Percentiles rank a stretch among this genome's conserved stretches.
These are phyloP conservation scores for Solanum corneliomulleri DNA, from an alignment of 257 asterid species.

Conservation along the genomic window DNA sequence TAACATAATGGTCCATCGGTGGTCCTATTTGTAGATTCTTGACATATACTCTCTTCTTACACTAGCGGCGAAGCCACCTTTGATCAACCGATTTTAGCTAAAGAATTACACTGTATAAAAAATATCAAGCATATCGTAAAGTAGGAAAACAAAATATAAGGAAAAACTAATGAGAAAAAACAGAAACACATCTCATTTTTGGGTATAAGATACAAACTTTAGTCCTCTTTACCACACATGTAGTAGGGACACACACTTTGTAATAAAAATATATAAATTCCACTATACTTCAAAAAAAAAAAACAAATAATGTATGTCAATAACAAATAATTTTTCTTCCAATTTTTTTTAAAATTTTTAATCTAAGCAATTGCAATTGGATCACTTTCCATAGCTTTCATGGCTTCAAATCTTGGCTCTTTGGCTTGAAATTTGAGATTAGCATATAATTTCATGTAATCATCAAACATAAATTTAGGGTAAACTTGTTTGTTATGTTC, in stretches of 20 bases:
- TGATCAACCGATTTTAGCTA: background rate
- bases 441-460: constrained; percentile 20
- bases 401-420: constrained; percentile 21
- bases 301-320: background rate
- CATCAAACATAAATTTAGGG: constrained; percentile 16
- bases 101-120: background rate
- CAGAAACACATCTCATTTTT: background rate
- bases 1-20: background rate
- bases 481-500: constrained; percentile 2
- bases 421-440: constrained; percentile 16
- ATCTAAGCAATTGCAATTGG: constrained; percentile 1
- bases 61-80: background rate
- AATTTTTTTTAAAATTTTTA: background rate
- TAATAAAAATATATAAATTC: background rate
- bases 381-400: constrained; percentile 7
- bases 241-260: background rate
- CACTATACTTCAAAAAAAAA: background rate
- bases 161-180: background rate
- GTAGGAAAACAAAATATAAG: too few species aligned
- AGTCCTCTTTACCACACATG: background rate
- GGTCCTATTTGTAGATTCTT: background rate
- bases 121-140: background rate
- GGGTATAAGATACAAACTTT: background rate
- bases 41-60: background rate
- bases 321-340: background rate